Conservation (phyloP, 192 early-diverging fungal species). For the Bifiguratus adelaidae region DNA sequence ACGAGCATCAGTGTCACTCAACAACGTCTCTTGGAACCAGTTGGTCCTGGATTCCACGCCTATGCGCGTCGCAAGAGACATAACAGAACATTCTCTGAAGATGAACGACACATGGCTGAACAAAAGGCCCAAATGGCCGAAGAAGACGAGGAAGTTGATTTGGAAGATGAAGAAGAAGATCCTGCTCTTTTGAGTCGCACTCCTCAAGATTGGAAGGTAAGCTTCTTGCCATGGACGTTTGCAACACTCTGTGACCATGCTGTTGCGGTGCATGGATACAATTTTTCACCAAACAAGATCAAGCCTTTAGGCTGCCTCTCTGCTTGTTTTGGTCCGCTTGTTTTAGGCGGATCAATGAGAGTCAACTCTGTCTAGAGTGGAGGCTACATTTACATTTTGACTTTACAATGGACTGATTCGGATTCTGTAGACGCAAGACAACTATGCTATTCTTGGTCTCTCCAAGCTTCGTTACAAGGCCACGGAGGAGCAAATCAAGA, state of each 20-base stretch:
- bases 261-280: no score
- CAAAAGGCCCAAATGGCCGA: constrained; percentile 22
- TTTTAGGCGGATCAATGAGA: no score
- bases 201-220: constrained; percentile 91
- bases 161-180: constrained; percentile 80
- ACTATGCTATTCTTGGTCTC: constrained; percentile 93
- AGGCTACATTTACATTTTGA: no score
- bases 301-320: no score
- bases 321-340: no score
- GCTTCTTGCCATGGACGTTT: no score
- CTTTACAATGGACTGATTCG: no score
- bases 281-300: no score
- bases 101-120: constrained; percentile 36
- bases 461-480: constrained; percentile 80
- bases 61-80: constrained; percentile 47
- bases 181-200: constrained; percentile 63
- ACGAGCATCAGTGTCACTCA: constrained; percentile 5
- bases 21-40: constrained; percentile 37
- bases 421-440: constrained; percentile 65
- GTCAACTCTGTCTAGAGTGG: no score
- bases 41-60: constrained; percentile 44
- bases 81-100: constrained; percentile 50
- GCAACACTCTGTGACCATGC: no score
- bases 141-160: constrained; percentile 45
- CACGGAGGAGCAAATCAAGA: constrained; percentile 89